phyloP scores from a whole-genome alignment of 1,284 basidiomycete genomes.

The Grifola frondosa region DNA sequence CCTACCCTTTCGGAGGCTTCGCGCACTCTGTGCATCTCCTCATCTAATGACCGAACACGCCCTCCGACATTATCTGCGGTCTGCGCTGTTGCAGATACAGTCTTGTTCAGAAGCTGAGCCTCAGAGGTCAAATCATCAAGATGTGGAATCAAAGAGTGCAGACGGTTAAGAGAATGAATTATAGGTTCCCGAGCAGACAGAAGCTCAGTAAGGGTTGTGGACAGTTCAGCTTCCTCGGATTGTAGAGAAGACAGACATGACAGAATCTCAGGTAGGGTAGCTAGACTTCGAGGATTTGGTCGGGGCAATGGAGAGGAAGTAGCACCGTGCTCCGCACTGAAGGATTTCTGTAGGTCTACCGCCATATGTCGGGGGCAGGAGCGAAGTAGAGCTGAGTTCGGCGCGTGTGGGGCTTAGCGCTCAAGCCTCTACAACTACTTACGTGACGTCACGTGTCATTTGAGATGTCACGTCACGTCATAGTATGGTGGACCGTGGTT shows the following conservation, averaged over 20 bases:
- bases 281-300: constrained; percentile 40
- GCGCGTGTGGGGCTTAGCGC: too few species aligned
- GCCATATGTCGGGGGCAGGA: too few species aligned
- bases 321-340: too few species aligned
- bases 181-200: constrained; percentile 72
- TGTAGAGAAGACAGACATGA: constrained; percentile 73
- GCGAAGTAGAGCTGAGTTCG: too few species aligned
- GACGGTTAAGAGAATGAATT: constrained; percentile 57
- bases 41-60: constrained; percentile 83
- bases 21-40: constrained; percentile 86
- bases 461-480: too few species aligned
- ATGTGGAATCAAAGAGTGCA: constrained; percentile 63
- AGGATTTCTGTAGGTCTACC: too few species aligned
- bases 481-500: too few species aligned
- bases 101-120: constrained; percentile 54
- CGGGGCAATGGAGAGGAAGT: constrained; percentile 1
- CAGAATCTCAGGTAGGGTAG: constrained; percentile 65
- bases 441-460: too few species aligned
- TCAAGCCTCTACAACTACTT: too few species aligned
- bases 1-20: constrained; percentile 84
- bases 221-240: constrained; percentile 76
- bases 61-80: constrained; percentile 91
- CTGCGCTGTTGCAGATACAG: constrained; percentile 68
- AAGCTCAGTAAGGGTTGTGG: constrained; percentile 72
- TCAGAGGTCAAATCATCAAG: constrained; percentile 66